Evolutionary conservation across 1,139 yeast genomes (phyloP).

Genomic region (Eremothecium coryli): DNA sequence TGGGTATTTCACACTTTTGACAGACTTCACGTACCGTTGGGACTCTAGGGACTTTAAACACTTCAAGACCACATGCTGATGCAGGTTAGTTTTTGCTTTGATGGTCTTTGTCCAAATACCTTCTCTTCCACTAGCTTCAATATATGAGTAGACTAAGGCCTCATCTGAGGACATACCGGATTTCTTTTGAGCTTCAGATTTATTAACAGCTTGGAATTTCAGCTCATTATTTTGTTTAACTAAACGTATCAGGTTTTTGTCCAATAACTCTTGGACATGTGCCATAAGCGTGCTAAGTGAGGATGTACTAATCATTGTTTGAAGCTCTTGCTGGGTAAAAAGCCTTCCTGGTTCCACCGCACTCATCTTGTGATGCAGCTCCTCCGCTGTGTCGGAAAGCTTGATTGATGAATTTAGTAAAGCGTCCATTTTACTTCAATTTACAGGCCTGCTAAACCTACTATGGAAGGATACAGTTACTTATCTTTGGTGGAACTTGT

Average conservation of each 20-base stretch:
- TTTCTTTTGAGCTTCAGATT: slow-evolving; percentile 60
- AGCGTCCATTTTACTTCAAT: too few relatives aligned
- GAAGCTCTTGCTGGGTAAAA: slow-evolving; percentile 54
- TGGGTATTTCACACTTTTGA: slow-evolving; percentile 91
- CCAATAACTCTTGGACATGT: slow-evolving; percentile 57
- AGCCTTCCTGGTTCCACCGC: slow-evolving; percentile 38
- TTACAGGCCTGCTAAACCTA: too few relatives aligned
- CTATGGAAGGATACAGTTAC: too few relatives aligned
- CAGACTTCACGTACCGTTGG: slow-evolving; percentile 79
- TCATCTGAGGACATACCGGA: slow-evolving; percentile 78
- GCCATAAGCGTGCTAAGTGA: slow-evolving; percentile 42
- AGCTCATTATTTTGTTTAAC: slow-evolving; percentile 55
- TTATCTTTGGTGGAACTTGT: too few relatives aligned
- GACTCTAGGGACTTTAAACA: slow-evolving; percentile 76
- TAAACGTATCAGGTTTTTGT: slow-evolving; percentile 57
- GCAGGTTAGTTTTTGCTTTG: slow-evolving; percentile 82
- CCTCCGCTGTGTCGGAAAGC: slow-evolving; percentile 43
- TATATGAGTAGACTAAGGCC: slow-evolving; percentile 81
- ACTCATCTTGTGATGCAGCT: slow-evolving; percentile 53
- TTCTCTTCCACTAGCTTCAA: slow-evolving; percentile 88
- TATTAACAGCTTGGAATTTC: slow-evolving; percentile 63
- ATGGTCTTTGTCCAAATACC: slow-evolving; percentile 95
- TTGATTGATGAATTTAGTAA: slow-evolving; percentile 14
- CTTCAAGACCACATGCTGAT: slow-evolving; percentile 82
- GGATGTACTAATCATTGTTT: slow-evolving; percentile 35